Evolutionary conservation across 257 asterid species (phyloP), one percentile per base, ranked within the genome.

Genomic region (Forsythia viridissima): DNA sequence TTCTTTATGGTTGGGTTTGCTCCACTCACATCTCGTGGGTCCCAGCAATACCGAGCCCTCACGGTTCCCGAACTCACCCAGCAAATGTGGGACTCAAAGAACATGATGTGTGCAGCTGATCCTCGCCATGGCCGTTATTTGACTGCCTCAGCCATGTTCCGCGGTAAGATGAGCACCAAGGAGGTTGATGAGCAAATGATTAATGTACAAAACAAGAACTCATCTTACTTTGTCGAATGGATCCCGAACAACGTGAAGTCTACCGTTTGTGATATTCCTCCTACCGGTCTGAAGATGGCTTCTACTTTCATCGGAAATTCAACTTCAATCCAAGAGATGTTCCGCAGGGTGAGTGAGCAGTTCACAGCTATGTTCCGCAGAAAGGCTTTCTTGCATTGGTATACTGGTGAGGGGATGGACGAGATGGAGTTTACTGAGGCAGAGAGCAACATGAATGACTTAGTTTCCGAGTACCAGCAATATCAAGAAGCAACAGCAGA

Each of bases 1-100:
- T 90, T 90, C 85, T 92, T 92, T 86, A 91, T 91, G 94, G 97
- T 90, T 65, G 97, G 97, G 4, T 92, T 92, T 81, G 95, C 97
- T 68, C 95, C 95, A 0, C 97, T 92, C 87, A 92, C 97, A 30
- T 92, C 97, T 84, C 92, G 93, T 83, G 97, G 97, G 78, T 92
- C 95, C 38, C 97, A 90, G 87, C 92, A 89, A 75, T 90, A 92
- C 86, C 71, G 97, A 41, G 89, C 95, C 46, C 93, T 92, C 73
- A 89, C 97, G 3, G 97, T 92, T 42, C 97, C 97, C 0, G 92
- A 92, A 80, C 93, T 92, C 40, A 90, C 95, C 55, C 93, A 90
- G 42, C 97, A 92, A 82, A 92, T 92, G 97, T 92, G 95, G 97
- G 97, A 92, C 75, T 81, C 97, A 37, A 92, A 90, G 88, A 91